Evolutionary conservation across 2,329 filamentous ascomycete genomes (phyloP).

Genomic region (Fusarium euwallaceae): DNA sequence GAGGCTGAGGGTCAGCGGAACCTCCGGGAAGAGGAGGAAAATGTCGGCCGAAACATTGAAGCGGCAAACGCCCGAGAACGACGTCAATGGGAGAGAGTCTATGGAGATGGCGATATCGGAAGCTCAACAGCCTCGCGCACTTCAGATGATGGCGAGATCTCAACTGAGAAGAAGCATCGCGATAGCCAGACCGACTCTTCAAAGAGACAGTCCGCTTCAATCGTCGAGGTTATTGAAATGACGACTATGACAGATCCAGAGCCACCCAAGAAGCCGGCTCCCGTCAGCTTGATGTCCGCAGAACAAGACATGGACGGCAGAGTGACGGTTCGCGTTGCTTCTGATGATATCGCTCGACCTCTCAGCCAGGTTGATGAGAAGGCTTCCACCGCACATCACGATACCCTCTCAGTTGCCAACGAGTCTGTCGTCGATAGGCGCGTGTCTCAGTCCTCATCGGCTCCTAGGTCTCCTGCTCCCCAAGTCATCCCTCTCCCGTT

Average conservation of each 20-base stretch:
- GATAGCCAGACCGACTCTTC: conserved; percentile 53
- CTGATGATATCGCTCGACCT: conserved; percentile 59
- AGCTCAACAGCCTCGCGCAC: conserved; percentile 57
- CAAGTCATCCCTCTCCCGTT: conserved; percentile 76
- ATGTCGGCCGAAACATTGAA: conserved; percentile 76
- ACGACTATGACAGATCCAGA: conserved; percentile 59
- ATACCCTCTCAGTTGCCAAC: conserved; percentile 23
- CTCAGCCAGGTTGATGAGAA: conserved; percentile 47
- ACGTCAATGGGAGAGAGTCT: conserved; percentile 81
- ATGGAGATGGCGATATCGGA: conserved; percentile 70
- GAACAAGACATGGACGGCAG: conserved; percentile 58
- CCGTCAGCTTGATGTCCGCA: conserved; percentile 56
- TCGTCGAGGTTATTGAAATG: conserved; percentile 68
- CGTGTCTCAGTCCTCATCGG: conserved; percentile 37
- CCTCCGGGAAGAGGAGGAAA: conserved; percentile 75
- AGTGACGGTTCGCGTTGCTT: conserved; percentile 66
- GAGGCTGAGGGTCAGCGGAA: conserved; percentile 65
- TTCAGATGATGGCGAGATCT: conserved; percentile 65
- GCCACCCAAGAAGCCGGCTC: conserved; percentile 42
- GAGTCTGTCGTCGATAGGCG: conserved; percentile 32
- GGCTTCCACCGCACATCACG: conserved; percentile 11
- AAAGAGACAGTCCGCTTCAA: conserved; percentile 52
- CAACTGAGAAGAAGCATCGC: conserved; percentile 59
- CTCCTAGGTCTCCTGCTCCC: conserved; percentile 54
- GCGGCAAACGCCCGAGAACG: conserved; percentile 72